phyloP scores from a whole-genome alignment of 2,329 filamentous ascomycete species.

The Aureobasidium melanogenum region DNA sequence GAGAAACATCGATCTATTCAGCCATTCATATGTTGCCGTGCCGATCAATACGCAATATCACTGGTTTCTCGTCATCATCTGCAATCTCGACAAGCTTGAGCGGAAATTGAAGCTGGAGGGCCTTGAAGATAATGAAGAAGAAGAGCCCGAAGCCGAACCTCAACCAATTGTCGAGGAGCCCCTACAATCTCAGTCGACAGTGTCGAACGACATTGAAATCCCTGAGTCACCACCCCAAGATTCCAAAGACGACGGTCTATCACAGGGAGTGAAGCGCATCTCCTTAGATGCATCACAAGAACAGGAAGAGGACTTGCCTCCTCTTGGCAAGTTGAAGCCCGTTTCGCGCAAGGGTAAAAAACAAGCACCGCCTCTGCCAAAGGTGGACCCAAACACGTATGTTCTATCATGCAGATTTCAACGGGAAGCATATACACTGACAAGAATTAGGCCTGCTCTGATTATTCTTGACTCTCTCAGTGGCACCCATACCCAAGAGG shows the following conservation, averaged over 20 bases:
- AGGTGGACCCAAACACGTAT: slow-evolving; percentile 24
- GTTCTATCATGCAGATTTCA: neutral
- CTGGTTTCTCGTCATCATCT: slow-evolving; percentile 95
- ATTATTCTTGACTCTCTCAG: slow-evolving; percentile 83
- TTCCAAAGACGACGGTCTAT: neutral
- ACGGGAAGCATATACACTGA: slow-evolving; percentile 1
- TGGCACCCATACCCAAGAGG: slow-evolving; percentile 53
- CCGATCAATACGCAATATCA: slow-evolving; percentile 80
- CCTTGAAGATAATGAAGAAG: neutral
- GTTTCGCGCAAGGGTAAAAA: slow-evolving; percentile 11
- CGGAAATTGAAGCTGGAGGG: neutral
- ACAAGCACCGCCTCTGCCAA: slow-evolving; percentile 17
- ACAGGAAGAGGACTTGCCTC: neutral
- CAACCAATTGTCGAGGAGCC: neutral
- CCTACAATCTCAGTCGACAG: neutral
- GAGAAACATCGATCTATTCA: slow-evolving; percentile 71
- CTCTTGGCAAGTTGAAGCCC: neutral
- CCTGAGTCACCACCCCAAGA: neutral
- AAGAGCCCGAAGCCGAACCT: neutral
- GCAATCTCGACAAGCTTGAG: slow-evolving; percentile 57
- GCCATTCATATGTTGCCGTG: slow-evolving; percentile 80
- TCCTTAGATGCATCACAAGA: slow-evolving; percentile 4
- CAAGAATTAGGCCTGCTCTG: slow-evolving; percentile 54
- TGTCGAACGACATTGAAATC: neutral
- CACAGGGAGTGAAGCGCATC: neutral